phyloP scores from a whole-genome alignment of 305 asterid genomes.

The Fraxinus dipetala region DNA sequence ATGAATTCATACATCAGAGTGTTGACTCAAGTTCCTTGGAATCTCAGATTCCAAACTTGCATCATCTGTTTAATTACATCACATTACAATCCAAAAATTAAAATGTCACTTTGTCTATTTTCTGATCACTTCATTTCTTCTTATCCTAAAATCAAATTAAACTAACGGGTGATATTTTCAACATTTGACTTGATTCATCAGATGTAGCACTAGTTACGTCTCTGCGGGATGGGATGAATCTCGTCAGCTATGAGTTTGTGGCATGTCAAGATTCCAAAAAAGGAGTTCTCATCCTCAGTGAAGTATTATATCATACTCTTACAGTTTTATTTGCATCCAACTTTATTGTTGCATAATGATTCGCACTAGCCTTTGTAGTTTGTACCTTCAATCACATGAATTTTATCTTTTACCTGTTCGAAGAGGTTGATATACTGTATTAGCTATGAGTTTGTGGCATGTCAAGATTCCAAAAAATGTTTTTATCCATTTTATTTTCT shows the following conservation, averaged over 20 bases:
- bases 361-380: background rate
- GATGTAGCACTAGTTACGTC: conserved; percentile 93
- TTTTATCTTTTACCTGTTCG: background rate
- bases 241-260: conserved; percentile 95
- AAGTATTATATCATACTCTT: conserved; percentile 41
- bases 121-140: conserved; percentile 12
- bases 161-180: conserved; percentile 27
- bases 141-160: conserved; percentile 15
- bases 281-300: conserved; percentile 95
- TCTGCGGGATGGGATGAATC: conserved; percentile 96
- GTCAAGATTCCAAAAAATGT: conserved; percentile 61
- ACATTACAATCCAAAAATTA: background rate
- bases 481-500: background rate
- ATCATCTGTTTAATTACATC: background rate
- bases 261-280: conserved; percentile 83
- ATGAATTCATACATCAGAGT: background rate
- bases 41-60: background rate
- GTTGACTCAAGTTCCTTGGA: background rate
- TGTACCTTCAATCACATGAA: background rate
- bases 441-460: conserved; percentile 83
- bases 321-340: conserved; percentile 13
- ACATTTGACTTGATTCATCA: conserved; percentile 41
- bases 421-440: background rate
- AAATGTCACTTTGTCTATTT: background rate
- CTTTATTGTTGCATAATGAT: conserved; percentile 2